Evolutionary conservation across 2,329 filamentous ascomycete species (phyloP).

Genomic region (Alternaria triticina): DNA sequence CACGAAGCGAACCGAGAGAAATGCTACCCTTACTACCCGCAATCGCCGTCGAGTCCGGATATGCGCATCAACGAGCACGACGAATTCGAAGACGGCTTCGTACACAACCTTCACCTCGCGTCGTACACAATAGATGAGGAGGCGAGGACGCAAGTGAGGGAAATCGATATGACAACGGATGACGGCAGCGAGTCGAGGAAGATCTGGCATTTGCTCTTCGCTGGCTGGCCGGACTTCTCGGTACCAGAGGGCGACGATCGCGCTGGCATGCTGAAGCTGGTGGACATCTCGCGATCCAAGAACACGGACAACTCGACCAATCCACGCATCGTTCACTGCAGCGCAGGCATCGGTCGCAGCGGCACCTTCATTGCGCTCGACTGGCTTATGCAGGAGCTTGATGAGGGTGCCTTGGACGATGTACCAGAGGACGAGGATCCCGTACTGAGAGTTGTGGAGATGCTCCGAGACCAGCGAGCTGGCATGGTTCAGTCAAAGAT

Average conservation of each 20-base stretch:
- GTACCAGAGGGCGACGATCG: slow-evolving; percentile 75
- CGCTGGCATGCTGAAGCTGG: slow-evolving; percentile 71
- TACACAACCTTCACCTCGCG: slow-evolving; percentile 70
- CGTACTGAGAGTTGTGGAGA: slow-evolving; percentile 79
- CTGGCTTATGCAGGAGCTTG: slow-evolving; percentile 82
- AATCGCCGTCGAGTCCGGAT: slow-evolving; percentile 46
- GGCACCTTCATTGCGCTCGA: slow-evolving; percentile 98
- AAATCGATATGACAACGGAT: slow-evolving; percentile 62
- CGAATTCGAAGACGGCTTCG: slow-evolving; percentile 69
- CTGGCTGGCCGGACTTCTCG: slow-evolving; percentile 87
- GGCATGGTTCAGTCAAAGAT: slow-evolving; percentile 92
- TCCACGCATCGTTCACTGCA: slow-evolving; percentile 75
- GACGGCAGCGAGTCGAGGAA: slow-evolving; percentile 62
- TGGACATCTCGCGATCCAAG: slow-evolving; percentile 69
- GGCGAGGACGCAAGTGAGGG: slow-evolving; percentile 73
- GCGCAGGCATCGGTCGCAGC: slow-evolving; percentile 89
- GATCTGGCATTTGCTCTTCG: slow-evolving; percentile 86
- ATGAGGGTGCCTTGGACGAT: slow-evolving; percentile 69
- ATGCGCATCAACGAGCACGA: slow-evolving; percentile 67
- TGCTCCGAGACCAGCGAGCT: slow-evolving; percentile 83
- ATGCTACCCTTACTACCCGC: slow-evolving; percentile 87
- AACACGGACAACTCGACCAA: slow-evolving; percentile 59
- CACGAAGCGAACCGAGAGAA: slow-evolving; percentile 80
- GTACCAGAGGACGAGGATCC: slow-evolving; percentile 65
- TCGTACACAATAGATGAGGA: slow-evolving; percentile 61